phyloP scores from a whole-genome alignment of 306 rosid species.

The Quercus mongolica region DNA sequence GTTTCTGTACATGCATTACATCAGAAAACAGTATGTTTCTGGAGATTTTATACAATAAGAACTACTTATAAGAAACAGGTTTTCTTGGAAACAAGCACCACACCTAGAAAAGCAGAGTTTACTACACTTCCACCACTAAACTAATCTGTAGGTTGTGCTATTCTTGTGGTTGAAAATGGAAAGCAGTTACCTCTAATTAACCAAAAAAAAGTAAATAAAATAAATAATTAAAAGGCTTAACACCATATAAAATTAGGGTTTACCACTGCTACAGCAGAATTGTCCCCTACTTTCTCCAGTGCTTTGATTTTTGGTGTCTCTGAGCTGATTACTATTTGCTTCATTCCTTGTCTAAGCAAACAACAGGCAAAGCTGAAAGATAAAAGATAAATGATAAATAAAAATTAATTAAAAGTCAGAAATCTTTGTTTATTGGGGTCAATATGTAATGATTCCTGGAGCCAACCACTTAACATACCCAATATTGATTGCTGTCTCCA shows the following conservation, averaged over 20 bases:
- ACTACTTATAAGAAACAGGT: not conserved
- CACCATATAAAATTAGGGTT: not conserved
- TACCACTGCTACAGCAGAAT: slow-evolving; percentile 59
- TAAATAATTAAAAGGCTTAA: not conserved
- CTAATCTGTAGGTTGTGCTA: not conserved
- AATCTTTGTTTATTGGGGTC: not conserved
- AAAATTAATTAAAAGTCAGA: not conserved
- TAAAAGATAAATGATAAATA: not conserved
- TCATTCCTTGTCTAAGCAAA: slow-evolving; percentile 97
- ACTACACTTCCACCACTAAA: not conserved
- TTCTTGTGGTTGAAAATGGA: not conserved
- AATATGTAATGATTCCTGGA: not conserved
- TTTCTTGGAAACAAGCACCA: not conserved
- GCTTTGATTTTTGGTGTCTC: slow-evolving; percentile 75
- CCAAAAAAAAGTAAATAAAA: not conserved
- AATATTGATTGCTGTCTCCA: slow-evolving; percentile 98
- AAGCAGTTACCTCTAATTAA: not conserved
- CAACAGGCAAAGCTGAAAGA: slow-evolving; percentile 87
- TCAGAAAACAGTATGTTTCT: no score
- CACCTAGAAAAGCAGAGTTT: not conserved
- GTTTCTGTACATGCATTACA: no score
- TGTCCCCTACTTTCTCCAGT: slow-evolving; percentile 71
- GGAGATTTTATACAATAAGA: no score
- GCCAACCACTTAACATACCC: slow-evolving; percentile 45
- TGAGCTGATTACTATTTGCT: slow-evolving; percentile 75